Conservation (phyloP, 345 rosid genomes). For the Sonneratia caseolaris region DNA sequence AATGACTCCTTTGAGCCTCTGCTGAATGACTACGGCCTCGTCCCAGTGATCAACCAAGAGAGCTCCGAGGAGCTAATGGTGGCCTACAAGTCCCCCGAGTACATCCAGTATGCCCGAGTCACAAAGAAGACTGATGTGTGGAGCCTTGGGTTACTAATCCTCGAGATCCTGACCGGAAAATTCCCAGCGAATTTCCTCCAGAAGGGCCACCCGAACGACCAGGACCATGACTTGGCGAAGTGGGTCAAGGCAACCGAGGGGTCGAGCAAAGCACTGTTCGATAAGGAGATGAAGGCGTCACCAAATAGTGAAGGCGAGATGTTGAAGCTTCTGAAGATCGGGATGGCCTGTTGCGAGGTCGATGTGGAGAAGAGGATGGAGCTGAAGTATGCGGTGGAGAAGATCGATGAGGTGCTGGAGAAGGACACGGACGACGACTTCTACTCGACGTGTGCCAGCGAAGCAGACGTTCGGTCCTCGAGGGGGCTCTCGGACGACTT, state of each 20-base stretch:
- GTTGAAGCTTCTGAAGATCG: conserved; percentile 51
- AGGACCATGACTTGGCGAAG: conserved; percentile 20
- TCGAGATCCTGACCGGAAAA: conserved; percentile 67
- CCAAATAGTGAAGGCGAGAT: conserved; percentile 34
- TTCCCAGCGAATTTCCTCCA: conserved; percentile 46
- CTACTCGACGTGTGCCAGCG: conserved; percentile 37
- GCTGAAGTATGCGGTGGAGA: conserved; percentile 49
- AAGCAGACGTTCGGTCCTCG: conserved; percentile 27
- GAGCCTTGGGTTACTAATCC: conserved; percentile 62
- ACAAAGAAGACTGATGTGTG: conserved; percentile 88
- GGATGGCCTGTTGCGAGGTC: conserved; percentile 50
- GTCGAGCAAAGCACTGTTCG: conserved; percentile 28
- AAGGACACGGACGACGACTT: conserved; percentile 39
- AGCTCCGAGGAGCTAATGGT: conserved; percentile 70
- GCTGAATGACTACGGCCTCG: conserved; percentile 59
- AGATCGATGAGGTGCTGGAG: conserved; percentile 48
- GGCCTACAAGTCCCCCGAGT: conserved; percentile 91
- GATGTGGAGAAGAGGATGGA: conserved; percentile 71
- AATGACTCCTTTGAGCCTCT: conserved; percentile 42
- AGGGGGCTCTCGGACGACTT: conserved; percentile 31
- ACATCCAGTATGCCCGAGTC: conserved; percentile 38
- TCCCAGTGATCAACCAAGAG: conserved; percentile 73
- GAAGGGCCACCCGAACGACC: conserved; percentile 24
- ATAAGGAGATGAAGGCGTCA: conserved; percentile 38
- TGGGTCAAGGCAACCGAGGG: conserved; percentile 39